Conservation (phyloP, 75 land plant species). For the Picea sitchensis region DNA sequence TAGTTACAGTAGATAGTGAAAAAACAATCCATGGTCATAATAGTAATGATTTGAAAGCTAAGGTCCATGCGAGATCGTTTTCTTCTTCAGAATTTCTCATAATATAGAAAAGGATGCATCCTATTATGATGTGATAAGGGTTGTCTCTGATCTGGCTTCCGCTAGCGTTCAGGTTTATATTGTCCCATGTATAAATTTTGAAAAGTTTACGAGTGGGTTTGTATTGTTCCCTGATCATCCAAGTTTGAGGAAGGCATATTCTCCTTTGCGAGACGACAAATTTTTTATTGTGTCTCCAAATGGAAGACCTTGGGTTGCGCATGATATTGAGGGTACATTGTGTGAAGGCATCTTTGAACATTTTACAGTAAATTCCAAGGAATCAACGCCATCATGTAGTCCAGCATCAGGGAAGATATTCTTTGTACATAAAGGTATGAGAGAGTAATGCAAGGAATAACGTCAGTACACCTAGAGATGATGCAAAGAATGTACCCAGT, state of each 20-base stretch:
- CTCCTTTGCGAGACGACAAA: not conserved
- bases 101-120: not conserved
- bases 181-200: not conserved
- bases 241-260: constrained; percentile 5
- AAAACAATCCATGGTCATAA: too few species aligned
- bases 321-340: not conserved
- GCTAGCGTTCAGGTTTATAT: not conserved
- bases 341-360: not conserved
- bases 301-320: constrained; percentile 8
- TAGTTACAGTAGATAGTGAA: too few species aligned
- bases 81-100: too few species aligned
- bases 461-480: too few species aligned
- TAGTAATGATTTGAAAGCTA: too few species aligned
- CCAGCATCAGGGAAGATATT: not conserved
- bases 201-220: constrained; percentile 1
- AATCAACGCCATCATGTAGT: too few species aligned
- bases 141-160: not conserved
- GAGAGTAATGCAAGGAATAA: too few species aligned
- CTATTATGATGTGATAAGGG: not conserved
- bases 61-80: too few species aligned
- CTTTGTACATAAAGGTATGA: not conserved
- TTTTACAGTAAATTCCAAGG: not conserved
- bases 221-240: not conserved
- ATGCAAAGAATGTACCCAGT: too few species aligned
- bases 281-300: constrained; percentile 1